Base-by-base conservation (phyloP, 129 eudicot species). In the Pulicaria dysenterica region DNA sequence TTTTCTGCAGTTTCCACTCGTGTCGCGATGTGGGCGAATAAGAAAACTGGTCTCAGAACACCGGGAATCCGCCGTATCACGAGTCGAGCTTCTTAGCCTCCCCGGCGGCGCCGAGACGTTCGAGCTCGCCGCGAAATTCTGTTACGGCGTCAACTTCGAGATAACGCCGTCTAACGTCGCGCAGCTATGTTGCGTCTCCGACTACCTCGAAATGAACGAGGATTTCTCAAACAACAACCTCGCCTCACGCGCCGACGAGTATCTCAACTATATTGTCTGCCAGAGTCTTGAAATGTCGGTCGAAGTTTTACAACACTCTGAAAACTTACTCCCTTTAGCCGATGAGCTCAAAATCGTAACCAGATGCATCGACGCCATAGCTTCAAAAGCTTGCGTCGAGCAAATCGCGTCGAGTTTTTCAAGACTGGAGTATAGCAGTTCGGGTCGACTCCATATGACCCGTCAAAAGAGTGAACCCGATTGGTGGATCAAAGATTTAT, bases 401-500 rank as follows among this genome's bases (percentile, higher is more conserved):
- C 99, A 90, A 62, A 90, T 91, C 44, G 97, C 97, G 4, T 86
- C 96, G 12, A 95, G 99, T 58, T 90, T 95, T 65, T 91, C 96
- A 3, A 79, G 99, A 39, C 73, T 90, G 73, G 99, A 91, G 81
- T 90, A 90, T 47, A 95, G 99, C 69, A 91, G 95, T 73, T 90
- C 97, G 0, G 99, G 97, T 3, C 70, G 99, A 58, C 95, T 91
- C 0, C 91, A 95, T 59, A 88, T 90, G 96, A 88, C 83, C 67
- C 77, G 92, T 40, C 90, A 84, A 19, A 90, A 90, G 59, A 86
- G 85, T 36, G 99, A 90, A 64, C 80, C 87, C 4, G 99, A 95
- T 70, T 95, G 99, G 99, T 95, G 99, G 97, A 85, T 90, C 0
- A 94, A 95, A 66, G 97, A 95, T 82, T 51, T 91, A n/a, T 88